These are phyloP conservation scores for Mycocentrospora acerina DNA, from an alignment of 2,329 filamentous ascomycete genomes.

Conservation along the genomic window DNA sequence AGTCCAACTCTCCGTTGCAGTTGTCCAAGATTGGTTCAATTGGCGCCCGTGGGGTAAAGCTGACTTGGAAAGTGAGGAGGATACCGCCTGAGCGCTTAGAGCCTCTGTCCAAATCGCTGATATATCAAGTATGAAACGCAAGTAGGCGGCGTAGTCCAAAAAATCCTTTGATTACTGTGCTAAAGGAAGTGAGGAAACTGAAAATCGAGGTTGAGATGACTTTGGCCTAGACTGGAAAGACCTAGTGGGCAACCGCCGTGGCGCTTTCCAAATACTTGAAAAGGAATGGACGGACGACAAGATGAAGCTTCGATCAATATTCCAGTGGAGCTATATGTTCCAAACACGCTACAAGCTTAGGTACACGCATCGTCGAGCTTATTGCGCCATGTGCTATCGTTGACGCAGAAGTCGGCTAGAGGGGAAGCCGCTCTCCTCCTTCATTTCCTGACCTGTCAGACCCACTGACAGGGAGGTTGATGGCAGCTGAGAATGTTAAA, in stretches of 20 bases:
- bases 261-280: constrained; percentile 20
- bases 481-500: constrained; percentile 9
- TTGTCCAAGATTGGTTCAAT: constrained; percentile 33
- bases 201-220: constrained; percentile 13
- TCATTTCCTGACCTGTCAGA: constrained; percentile 30
- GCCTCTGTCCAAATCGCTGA: constrained; percentile 27
- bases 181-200: constrained; percentile 16
- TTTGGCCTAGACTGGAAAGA: constrained; percentile 17
- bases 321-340: constrained; percentile 23
- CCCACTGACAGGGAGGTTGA: constrained; percentile 5
- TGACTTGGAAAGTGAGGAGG: constrained; percentile 20
- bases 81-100: constrained; percentile 38
- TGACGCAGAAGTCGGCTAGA: constrained; percentile 24
- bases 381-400: constrained; percentile 25
- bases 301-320: constrained; percentile 12
- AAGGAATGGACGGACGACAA: constrained; percentile 18
- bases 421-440: constrained; percentile 22
- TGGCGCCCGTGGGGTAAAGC: constrained; percentile 31
- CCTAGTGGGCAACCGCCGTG: constrained; percentile 26
- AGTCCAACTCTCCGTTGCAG: constrained; percentile 15
- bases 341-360: constrained; percentile 34
- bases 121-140: constrained; percentile 32
- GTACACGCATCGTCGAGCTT: constrained; percentile 23
- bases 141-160: constrained; percentile 26
- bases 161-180: constrained; percentile 22